Evolutionary conservation across 2,329 filamentous ascomycete species (phyloP), one percentile per base, ranked within the genome.

Genomic region (Coniochaeta prunicola): DNA sequence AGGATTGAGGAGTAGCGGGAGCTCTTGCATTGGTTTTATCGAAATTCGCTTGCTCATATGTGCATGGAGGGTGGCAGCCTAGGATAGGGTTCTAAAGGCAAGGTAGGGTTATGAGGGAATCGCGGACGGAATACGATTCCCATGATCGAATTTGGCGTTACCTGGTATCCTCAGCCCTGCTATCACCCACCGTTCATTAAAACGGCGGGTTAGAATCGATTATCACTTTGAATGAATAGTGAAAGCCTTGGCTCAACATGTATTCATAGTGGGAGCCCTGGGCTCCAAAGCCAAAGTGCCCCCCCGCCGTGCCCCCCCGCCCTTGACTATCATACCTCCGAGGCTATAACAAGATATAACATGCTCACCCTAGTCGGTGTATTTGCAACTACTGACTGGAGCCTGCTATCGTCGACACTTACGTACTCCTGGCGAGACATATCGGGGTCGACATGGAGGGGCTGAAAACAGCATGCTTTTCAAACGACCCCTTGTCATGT

Each of bases 1-100:
- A 81, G 66, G 79, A 82, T 61, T 80, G 70, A 64, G 26, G 24
- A 2, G 2, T 34, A 3, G 4, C 36, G 26, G 28, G 17, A 36
- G 17, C 10, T 33, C 17, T 30, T 30, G 12, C 45, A 26, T 5
- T 50, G 45, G 2, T 30, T 50, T 50, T 21, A 8, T 17, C 30
- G 4, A 7, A 26, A 12, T 12, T 26, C 26, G 7, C 3, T 28
- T 6, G 24, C 26, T 6, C 21, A 7, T 30, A 21, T 26, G 6
- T 30, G 45, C 13, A 50, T 17, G 7, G 10, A 6, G 24, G 45
- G 24, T 4, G 21, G 42, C 42, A 19, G n/a, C 30, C 21, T n/a
- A n/a, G n/a, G n/a, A n/a, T n/a, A n/a, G n/a, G n/a, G n/a, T n/a
- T n/a, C n/a, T n/a, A n/a, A n/a, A n/a, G 8, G 45, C 24, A 50